Percentiles rank a stretch among this genome's conserved stretches.
Conservation (phyloP, 2,329 filamentous ascomycete genomes). For the Peltaster fructicola region DNA sequence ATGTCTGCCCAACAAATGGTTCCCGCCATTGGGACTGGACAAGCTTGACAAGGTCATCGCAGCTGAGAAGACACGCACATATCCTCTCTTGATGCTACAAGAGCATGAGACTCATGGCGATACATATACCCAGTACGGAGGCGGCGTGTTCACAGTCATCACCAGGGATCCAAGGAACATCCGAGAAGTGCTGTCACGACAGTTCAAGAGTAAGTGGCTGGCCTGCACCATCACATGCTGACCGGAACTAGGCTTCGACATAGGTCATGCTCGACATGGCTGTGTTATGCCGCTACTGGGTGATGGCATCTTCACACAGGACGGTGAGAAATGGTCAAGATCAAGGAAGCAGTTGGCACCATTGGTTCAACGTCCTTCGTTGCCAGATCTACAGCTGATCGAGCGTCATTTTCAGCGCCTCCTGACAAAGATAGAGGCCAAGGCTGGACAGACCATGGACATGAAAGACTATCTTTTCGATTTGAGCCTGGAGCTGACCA, state of each 20-base stretch:
- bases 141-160: slow-evolving; percentile 3
- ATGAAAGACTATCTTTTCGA: slow-evolving; percentile 3
- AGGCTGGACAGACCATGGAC: too few species aligned
- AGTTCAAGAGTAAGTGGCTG: slow-evolving; percentile 3
- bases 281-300: slow-evolving; percentile 3
- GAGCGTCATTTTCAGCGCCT: slow-evolving; percentile 4
- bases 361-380: slow-evolving; percentile 3
- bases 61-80: slow-evolving; percentile 2
- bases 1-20: slow-evolving; percentile 3
- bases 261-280: slow-evolving; percentile 2
- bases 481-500: slow-evolving; percentile 2
- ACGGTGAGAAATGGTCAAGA: slow-evolving; percentile 3
- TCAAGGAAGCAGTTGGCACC: slow-evolving; percentile 4
- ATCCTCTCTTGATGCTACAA: slow-evolving; percentile 5
- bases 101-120: slow-evolving; percentile 4
- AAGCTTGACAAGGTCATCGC: slow-evolving; percentile 2
- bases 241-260: too few species aligned
- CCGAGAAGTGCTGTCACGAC: slow-evolving; percentile 3
- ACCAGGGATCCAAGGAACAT: slow-evolving; percentile 3
- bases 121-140: slow-evolving; percentile 5
- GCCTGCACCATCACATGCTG: too few species aligned
- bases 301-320: slow-evolving; percentile 5
- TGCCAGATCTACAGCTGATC: slow-evolving; percentile 3
- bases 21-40: slow-evolving; percentile 3
- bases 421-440: not conserved